Evolutionary conservation across 306 rosid genomes (phyloP).

Genomic region (Adenanthera pavonina): DNA sequence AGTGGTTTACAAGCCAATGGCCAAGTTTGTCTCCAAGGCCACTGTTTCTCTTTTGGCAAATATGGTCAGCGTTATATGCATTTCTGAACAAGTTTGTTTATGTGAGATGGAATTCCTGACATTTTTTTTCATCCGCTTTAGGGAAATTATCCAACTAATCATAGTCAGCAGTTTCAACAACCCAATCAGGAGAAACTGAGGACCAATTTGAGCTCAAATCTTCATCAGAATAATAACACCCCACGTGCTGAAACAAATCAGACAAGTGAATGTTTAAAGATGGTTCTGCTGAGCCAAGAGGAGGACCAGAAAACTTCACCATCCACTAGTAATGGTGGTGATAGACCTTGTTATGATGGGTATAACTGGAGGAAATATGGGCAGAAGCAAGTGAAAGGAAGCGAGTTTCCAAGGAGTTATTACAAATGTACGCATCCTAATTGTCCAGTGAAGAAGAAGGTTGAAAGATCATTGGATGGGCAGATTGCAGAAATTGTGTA

Average conservation of each 20-base stretch:
- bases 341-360: constrained; percentile 88
- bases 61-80: constrained; percentile 62
- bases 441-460: constrained; percentile 95
- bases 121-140: constrained; percentile 31
- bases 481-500: constrained; percentile 93
- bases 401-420: constrained; percentile 92
- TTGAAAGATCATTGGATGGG: constrained; percentile 92
- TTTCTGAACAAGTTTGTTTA: neutral
- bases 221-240: constrained; percentile 46
- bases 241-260: constrained; percentile 50
- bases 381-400: constrained; percentile 97
- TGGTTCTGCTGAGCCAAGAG: constrained; percentile 50
- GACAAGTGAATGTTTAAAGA: constrained; percentile 49
- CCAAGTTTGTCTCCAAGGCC: constrained; percentile 79
- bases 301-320: constrained; percentile 61
- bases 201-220: constrained; percentile 44
- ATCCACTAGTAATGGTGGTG: constrained; percentile 53
- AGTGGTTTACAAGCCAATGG: constrained; percentile 80
- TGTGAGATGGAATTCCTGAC: neutral
- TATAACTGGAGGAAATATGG: constrained; percentile 99
- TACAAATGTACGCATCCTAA: constrained; percentile 93
- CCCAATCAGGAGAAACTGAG: constrained; percentile 52
- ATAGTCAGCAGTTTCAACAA: constrained; percentile 51
- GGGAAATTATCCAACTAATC: constrained; percentile 70
- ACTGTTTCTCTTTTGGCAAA: constrained; percentile 84